Evolutionary conservation across 148 eudicot species (phyloP).

Genomic region (Spergularia bocconei): DNA sequence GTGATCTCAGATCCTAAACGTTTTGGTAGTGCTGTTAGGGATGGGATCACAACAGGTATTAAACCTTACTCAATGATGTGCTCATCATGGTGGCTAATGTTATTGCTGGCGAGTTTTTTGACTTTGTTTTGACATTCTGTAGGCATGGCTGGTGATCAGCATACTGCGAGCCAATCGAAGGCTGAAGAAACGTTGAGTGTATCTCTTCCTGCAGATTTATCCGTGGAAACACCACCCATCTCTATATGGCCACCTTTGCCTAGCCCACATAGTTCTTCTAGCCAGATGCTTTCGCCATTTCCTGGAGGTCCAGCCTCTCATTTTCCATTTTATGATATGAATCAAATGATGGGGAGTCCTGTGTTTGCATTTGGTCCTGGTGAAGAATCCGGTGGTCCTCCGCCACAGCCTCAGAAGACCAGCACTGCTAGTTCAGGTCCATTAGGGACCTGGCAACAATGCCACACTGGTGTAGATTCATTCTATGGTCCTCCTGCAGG

Average conservation of each 20-base stretch:
- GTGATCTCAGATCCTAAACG: slow-evolving; percentile 40
- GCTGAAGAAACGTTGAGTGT: slow-evolving; percentile 71
- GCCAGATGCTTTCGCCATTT: slow-evolving; percentile 73
- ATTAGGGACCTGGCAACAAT: slow-evolving; percentile 75
- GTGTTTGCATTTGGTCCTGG: slow-evolving; percentile 75
- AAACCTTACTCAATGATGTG: not conserved
- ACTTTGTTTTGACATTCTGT: slow-evolving; percentile 11
- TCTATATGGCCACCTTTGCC: slow-evolving; percentile 94
- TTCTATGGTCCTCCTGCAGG: slow-evolving; percentile 87
- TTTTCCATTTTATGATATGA: slow-evolving; percentile 91
- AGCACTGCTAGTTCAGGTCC: slow-evolving; percentile 56
- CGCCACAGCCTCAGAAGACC: slow-evolving; percentile 63
- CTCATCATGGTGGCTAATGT: not conserved
- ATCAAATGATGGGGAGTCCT: slow-evolving; percentile 81
- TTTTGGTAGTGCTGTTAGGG: slow-evolving; percentile 40
- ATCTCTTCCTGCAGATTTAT: slow-evolving; percentile 95
- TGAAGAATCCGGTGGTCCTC: slow-evolving; percentile 63
- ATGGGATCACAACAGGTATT: slow-evolving; percentile 41
- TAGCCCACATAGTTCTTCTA: slow-evolving; percentile 75
- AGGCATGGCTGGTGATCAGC: slow-evolving; percentile 56
- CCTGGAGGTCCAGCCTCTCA: slow-evolving; percentile 72
- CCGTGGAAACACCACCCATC: slow-evolving; percentile 82
- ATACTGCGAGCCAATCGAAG: slow-evolving; percentile 46
- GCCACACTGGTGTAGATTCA: slow-evolving; percentile 74
- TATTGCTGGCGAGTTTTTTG: not conserved